phyloP scores from a whole-genome alignment of 2,329 filamentous ascomycete species.

The Rhynchosporium graminicola region DNA sequence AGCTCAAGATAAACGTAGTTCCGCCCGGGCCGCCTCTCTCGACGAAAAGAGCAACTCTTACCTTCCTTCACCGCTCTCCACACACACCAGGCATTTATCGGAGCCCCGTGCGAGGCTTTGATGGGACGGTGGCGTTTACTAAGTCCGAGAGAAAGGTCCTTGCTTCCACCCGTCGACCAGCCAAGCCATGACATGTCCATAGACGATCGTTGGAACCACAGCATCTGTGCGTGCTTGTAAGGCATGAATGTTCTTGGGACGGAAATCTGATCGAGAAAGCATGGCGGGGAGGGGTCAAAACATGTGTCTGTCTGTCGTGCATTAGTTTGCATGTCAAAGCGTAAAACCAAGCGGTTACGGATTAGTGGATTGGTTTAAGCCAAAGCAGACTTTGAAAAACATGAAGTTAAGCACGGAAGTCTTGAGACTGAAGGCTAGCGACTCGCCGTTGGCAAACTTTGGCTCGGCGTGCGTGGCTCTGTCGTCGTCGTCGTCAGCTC shows the following conservation, averaged over 20 bases:
- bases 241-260: constrained; percentile 15
- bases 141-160: background rate
- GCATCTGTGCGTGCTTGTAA: constrained; percentile 14
- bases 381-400: background rate
- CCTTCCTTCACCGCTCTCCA: too few species aligned
- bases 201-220: constrained; percentile 9
- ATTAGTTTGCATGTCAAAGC: constrained; percentile 8
- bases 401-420: background rate
- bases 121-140: too few species aligned
- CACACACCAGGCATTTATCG: too few species aligned
- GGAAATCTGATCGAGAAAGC: background rate
- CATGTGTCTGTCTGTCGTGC: constrained; percentile 5
- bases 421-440: background rate
- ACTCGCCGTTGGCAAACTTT: constrained; percentile 10
- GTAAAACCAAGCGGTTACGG: background rate
- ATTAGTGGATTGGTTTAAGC: background rate
- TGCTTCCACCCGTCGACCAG: background rate
- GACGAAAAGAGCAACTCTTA: too few species aligned
- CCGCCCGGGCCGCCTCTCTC: too few species aligned
- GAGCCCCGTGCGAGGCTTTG: too few species aligned
- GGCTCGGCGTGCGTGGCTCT: background rate
- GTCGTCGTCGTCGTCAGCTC: background rate
- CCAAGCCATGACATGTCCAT: background rate
- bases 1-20: too few species aligned
- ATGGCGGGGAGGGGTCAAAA: constrained; percentile 9